Percentiles rank a stretch among this genome's conserved stretches.
Evolutionary conservation across 2,329 filamentous ascomycete species (phyloP).

Genomic region (Blastomyces emzantsi): DNA sequence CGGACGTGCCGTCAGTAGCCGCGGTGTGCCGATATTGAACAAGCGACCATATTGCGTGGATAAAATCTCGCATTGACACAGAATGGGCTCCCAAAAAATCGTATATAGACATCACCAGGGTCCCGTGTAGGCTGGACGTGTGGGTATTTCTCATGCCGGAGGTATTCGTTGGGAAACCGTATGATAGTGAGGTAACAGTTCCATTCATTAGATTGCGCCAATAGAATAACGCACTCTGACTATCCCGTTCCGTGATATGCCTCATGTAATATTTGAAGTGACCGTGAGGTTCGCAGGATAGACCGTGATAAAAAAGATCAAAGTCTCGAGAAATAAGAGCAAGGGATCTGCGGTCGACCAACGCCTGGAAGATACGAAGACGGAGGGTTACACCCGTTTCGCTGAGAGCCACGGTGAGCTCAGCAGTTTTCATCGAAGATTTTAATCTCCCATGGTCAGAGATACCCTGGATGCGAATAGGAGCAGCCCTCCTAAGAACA

Average conservation of each 20-base stretch:
- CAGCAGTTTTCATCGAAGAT: not conserved
- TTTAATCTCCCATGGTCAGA: not conserved
- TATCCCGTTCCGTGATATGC: slow-evolving; percentile 2
- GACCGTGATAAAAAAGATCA: slow-evolving; percentile 8
- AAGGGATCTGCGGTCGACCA: slow-evolving; percentile 7
- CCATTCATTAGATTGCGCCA: slow-evolving; percentile 7
- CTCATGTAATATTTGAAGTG: slow-evolving; percentile 3
- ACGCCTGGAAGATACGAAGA: slow-evolving; percentile 4
- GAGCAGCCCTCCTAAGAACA: not conserved
- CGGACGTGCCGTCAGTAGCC: not conserved
- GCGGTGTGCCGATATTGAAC: slow-evolving; percentile 3
- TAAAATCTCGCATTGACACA: not conserved
- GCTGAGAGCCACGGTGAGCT: not conserved
- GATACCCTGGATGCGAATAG: slow-evolving; percentile 1
- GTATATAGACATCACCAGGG: not conserved
- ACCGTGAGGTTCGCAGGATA: slow-evolving; percentile 6
- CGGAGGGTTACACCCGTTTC: not conserved
- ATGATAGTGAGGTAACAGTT: not conserved
- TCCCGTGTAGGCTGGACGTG: not conserved
- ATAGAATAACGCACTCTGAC: not conserved
- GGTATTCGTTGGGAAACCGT: not conserved
- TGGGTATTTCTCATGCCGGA: not conserved
- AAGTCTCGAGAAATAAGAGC: slow-evolving; percentile 6
- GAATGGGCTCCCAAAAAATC: not conserved
- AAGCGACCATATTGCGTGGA: slow-evolving; percentile 1